A percentile compares a stretch with the other conserved stretches of the same genome.
Conservation (phyloP, 2,329 filamentous ascomycete genomes). For the Ceratocystis harringtonii region DNA sequence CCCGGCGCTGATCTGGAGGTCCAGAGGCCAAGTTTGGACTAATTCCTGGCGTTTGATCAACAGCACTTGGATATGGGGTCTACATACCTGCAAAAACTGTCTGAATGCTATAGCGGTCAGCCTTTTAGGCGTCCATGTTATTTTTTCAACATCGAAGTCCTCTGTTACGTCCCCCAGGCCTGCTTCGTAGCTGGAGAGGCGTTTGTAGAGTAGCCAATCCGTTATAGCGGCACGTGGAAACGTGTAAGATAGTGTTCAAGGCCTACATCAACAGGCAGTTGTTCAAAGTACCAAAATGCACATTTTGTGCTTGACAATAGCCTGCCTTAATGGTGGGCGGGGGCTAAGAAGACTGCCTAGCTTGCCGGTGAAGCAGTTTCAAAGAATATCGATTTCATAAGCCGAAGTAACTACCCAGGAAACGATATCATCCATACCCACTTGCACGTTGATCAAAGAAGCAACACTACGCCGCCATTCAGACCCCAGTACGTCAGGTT, state of each 20-base stretch:
- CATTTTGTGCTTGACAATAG: not conserved
- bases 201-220: not conserved
- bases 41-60: not conserved
- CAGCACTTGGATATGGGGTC: no score
- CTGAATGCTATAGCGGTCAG: no score
- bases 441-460: no score
- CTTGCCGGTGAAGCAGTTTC: no score
- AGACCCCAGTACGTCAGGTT: no score
- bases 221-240: not conserved
- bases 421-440: no score
- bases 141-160: not conserved
- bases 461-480: no score
- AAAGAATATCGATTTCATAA: no score
- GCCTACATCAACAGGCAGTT: not conserved
- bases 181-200: not conserved
- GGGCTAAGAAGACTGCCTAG: no score
- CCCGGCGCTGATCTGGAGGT: not conserved
- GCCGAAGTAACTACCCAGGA: no score
- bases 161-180: not conserved
- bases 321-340: not conserved
- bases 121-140: not conserved
- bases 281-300: not conserved
- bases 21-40: not conserved
- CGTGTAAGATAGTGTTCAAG: not conserved
- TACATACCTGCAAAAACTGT: no score